A percentile compares a stretch with the other conserved stretches of the same genome.
Conservation (phyloP, 345 rosid genomes). For the Combretum micranthum region DNA sequence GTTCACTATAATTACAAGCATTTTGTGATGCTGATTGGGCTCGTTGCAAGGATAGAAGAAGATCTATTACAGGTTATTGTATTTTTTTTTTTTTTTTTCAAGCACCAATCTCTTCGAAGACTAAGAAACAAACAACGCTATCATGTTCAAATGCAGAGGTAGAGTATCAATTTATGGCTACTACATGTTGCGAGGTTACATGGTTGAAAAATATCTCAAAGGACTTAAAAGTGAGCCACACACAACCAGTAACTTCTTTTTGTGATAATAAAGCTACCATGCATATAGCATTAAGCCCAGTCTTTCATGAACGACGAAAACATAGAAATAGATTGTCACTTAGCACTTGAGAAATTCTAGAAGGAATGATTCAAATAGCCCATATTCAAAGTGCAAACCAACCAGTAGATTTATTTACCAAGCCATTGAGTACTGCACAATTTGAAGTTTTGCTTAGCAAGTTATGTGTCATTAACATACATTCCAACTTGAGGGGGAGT, state of each 20-base stretch:
- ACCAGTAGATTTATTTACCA: neutral
- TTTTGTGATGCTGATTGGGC: conserved; percentile 10
- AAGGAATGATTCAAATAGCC: neutral
- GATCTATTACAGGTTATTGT: neutral
- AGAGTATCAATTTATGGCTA: neutral
- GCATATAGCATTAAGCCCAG: too few relatives aligned
- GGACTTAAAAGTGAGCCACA: too few relatives aligned
- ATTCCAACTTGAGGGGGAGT: conserved; percentile 8
- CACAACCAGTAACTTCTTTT: too few relatives aligned
- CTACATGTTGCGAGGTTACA: neutral
- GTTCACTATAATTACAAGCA: neutral
- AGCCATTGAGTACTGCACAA: neutral
- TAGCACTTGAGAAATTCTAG: conserved; percentile 1
- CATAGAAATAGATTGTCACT: conserved; percentile 3
- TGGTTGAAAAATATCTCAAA: neutral
- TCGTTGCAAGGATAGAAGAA: neutral
- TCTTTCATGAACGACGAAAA: too few relatives aligned
- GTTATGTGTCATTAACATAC: too few relatives aligned
- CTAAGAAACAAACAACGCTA: conserved; percentile 3
- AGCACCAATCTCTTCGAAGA: conserved; percentile 5
- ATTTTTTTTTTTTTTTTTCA: too few relatives aligned
- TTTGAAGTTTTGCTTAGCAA: neutral
- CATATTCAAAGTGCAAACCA: neutral
- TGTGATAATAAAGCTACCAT: too few relatives aligned
- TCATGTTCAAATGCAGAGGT: neutral